Base-by-base conservation (phyloP, 768 basidiomycete genomes). In the Cytidiella melzeri region DNA sequence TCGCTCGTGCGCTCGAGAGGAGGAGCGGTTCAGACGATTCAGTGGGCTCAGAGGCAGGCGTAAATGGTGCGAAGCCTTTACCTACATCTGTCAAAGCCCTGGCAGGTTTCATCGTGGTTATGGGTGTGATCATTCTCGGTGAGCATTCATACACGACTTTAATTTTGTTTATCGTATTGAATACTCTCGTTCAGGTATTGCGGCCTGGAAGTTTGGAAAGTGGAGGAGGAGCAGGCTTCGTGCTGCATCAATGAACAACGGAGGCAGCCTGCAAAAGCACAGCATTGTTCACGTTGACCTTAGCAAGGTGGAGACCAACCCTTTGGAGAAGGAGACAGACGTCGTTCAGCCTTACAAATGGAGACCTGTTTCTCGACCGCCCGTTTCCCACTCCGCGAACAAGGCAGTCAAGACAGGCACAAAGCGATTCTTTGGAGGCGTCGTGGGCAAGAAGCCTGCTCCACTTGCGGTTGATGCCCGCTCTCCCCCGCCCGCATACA, bases 51-150 rank as follows among this genome's bases (percentile, higher is more conserved):
- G 38, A n/a, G 18, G 23, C 45, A 15, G 30, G 30, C 30, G 30
- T 34, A 34, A 15, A 34, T 15, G 50, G 39, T n/a, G 37, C 45
- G 5, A 43, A 36, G 24, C 52, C 37, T 11, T 53, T 61, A 21
- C 56, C 60, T 6, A 53, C 55, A 5, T 61, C 61, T 28, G 55
- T 53, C 6, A 61, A 55, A 43, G 56, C 64, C 12, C 53, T 66
- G 21, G 47, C 57, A 13, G 61, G 55, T n/a, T 27, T 57, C 10
- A 50, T 61, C 26, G 47, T 53, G 20, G 42, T 56, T n/a, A 19
- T 72, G 3, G 66, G 70, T 54, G 43, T 42, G 49, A 55, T 59
- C 23, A 12, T 61, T 19, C 4, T 59, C 23, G 58, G 64, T 65
- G 21, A 18, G 62, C 40, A 19, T n/a, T 30, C 7, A 15, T 42